Evolutionary conservation across 2,329 filamentous ascomycete genomes (phyloP).

Genomic region (Rhexocercosporidium sp.): DNA sequence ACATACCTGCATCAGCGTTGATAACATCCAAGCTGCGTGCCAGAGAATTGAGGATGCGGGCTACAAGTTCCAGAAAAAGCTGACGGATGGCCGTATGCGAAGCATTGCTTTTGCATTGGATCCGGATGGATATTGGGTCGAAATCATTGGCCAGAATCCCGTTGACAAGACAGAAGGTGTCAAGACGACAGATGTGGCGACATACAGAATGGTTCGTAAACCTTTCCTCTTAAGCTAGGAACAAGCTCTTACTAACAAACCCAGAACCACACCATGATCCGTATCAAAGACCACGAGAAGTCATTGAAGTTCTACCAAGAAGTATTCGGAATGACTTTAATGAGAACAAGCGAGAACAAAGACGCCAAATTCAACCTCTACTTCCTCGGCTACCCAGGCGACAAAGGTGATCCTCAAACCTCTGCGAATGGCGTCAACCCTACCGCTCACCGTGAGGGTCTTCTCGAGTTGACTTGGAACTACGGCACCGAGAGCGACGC

Average conservation of each 20-base stretch:
- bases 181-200: constrained; percentile 72
- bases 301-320: constrained; percentile 84
- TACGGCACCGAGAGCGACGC: constrained; percentile 85
- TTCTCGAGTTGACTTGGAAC: constrained; percentile 90
- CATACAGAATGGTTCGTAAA: constrained; percentile 70
- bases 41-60: constrained; percentile 87
- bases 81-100: constrained; percentile 85
- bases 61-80: constrained; percentile 94
- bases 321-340: constrained; percentile 83
- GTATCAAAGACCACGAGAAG: constrained; percentile 81
- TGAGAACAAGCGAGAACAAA: constrained; percentile 73
- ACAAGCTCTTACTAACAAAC: constrained; percentile 14
- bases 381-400: constrained; percentile 81
- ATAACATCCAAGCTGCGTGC: constrained; percentile 89
- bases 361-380: constrained; percentile 85
- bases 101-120: constrained; percentile 90
- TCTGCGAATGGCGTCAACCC: constrained; percentile 61
- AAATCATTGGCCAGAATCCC: constrained; percentile 75
- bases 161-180: constrained; percentile 75
- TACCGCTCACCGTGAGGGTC: constrained; percentile 74
- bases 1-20: constrained; percentile 83
- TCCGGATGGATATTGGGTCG: constrained; percentile 86
- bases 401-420: constrained; percentile 57
- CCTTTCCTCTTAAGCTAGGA: too few relatives aligned
- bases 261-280: constrained; percentile 91